Conservation (phyloP, 805 yeast genomes). For the Teunomyces cretensis region DNA sequence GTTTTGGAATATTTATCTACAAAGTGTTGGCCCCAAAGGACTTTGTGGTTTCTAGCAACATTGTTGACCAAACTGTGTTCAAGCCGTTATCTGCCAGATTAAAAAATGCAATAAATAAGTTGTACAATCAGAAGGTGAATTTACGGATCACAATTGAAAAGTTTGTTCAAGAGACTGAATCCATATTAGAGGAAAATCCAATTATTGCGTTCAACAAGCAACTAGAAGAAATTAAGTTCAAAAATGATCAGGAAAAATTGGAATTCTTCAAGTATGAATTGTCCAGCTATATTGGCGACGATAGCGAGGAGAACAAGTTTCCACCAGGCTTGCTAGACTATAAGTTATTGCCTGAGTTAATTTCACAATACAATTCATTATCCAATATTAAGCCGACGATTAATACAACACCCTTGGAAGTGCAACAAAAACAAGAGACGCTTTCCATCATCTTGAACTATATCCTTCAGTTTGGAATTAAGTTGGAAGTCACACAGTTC, state of each 20-base stretch:
- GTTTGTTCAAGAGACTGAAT: slow-evolving; percentile 25
- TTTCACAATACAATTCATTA: slow-evolving; percentile 39
- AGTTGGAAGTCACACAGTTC: slow-evolving; percentile 33
- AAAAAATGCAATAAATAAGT: slow-evolving; percentile 25
- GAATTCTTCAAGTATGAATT: slow-evolving; percentile 36
- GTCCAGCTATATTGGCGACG: slow-evolving; percentile 15
- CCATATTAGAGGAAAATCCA: slow-evolving; percentile 36
- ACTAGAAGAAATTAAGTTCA: slow-evolving; percentile 55
- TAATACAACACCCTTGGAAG: slow-evolving; percentile 28
- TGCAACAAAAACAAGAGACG: slow-evolving; percentile 36
- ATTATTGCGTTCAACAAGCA: slow-evolving; percentile 54
- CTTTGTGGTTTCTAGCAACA: neutral
- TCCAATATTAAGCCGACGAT: slow-evolving; percentile 26
- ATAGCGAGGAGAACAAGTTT: slow-evolving; percentile 20
- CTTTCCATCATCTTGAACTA: slow-evolving; percentile 39
- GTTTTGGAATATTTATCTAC: slow-evolving; percentile 56
- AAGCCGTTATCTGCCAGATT: neutral
- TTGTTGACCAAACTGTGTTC: neutral
- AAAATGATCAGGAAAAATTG: slow-evolving; percentile 53
- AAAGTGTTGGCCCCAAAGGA: slow-evolving; percentile 30
- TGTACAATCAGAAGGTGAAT: slow-evolving; percentile 36
- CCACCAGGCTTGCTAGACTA: slow-evolving; percentile 57
- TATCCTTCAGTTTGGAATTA: slow-evolving; percentile 37
- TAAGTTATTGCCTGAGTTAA: slow-evolving; percentile 70
- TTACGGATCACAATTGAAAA: slow-evolving; percentile 30